phyloP scores from a whole-genome alignment of 78 protist species.

The Dictyostelium capitatum region DNA sequence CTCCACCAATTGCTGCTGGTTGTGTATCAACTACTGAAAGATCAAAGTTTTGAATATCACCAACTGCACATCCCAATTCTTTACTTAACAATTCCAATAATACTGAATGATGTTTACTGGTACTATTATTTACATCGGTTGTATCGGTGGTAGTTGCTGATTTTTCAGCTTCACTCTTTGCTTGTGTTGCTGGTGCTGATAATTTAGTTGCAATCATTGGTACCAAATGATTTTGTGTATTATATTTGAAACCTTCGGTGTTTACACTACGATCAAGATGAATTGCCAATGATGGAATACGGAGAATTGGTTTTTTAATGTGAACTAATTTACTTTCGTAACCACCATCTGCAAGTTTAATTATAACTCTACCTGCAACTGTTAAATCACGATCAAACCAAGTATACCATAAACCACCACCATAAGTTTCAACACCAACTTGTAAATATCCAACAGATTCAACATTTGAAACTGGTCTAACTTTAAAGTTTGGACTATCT shows the following conservation, averaged over 20 bases:
- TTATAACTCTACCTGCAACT: constrained; percentile 94
- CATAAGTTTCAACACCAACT: constrained; percentile 94
- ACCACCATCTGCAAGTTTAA: constrained; percentile 55
- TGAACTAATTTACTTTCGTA: constrained; percentile 80
- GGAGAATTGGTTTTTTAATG: constrained; percentile 69
- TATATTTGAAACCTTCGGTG: constrained; percentile 89
- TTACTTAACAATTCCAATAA: constrained; percentile 78
- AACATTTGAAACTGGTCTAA: constrained; percentile 68
- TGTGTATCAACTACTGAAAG: constrained; percentile 92
- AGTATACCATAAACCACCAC: constrained; percentile 98
- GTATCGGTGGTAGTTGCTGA: neutral
- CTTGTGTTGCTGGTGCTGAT: constrained; percentile 6
- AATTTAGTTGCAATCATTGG: constrained; percentile 87
- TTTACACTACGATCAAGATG: constrained; percentile 91
- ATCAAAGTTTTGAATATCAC: constrained; percentile 91
- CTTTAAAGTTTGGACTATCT: constrained; percentile 90
- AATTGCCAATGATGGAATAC: constrained; percentile 94
- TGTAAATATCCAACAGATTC: constrained; percentile 77
- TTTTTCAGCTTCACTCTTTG: neutral
- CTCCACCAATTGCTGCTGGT: constrained; percentile 92
- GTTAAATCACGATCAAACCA: constrained; percentile 98
- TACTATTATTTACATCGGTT: neutral
- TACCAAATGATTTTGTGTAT: constrained; percentile 92
- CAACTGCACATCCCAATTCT: constrained; percentile 71
- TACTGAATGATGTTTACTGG: constrained; percentile 75